A percentile compares a stretch with the other conserved stretches of the same genome.
phyloP scores from a whole-genome alignment of 176 grass and related monocot genomes.

The Tillandsia fasciculata region DNA sequence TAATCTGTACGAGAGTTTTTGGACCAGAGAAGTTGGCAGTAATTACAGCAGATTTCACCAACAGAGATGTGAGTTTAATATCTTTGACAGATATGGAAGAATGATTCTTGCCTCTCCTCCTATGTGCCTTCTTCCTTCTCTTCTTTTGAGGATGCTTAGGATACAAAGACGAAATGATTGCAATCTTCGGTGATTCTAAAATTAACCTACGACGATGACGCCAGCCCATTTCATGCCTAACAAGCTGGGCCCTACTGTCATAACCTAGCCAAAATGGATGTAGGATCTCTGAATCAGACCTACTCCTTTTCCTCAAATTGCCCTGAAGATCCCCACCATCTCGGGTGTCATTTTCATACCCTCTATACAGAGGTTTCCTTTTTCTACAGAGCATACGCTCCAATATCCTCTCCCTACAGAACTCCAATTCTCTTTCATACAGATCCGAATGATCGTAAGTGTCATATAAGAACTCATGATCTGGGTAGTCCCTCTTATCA shows the following conservation, averaged over 20 bases:
- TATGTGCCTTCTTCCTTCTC: slow-evolving; percentile 23
- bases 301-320: neutral
- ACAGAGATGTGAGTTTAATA: slow-evolving; percentile 5
- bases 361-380: neutral
- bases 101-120: slow-evolving; percentile 20
- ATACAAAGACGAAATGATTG: neutral
- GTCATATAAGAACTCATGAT: slow-evolving; percentile 11
- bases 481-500: slow-evolving; percentile 22
- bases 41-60: neutral
- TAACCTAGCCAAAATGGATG: slow-evolving; percentile 15
- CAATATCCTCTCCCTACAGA: slow-evolving; percentile 9
- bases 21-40: slow-evolving; percentile 23
- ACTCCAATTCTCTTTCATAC: slow-evolving; percentile 15
- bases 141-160: slow-evolving; percentile 10
- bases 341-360: neutral
- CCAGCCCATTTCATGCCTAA: slow-evolving; percentile 16
- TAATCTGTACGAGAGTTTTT: slow-evolving; percentile 44
- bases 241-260: slow-evolving; percentile 21
- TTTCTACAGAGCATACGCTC: neutral
- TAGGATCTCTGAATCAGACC: slow-evolving; percentile 7
- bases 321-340: neutral
- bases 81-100: slow-evolving; percentile 1
- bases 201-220: slow-evolving; percentile 14
- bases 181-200: slow-evolving; percentile 1
- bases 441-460: slow-evolving; percentile 22